Conservation (phyloP, 1,139 yeast genomes). For the Tardiomyces blankii region DNA sequence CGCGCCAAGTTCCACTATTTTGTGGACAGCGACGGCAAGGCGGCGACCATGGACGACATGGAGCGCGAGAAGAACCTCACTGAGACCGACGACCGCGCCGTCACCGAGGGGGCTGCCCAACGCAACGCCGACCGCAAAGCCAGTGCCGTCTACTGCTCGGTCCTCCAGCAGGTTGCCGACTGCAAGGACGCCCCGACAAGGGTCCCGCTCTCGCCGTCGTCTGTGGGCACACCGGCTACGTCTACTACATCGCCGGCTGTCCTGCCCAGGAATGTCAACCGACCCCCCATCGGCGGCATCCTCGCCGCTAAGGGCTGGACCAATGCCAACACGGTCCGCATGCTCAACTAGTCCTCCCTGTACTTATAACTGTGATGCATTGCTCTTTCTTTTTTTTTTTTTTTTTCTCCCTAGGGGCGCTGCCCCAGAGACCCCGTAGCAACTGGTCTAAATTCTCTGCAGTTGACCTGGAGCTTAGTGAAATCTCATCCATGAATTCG, state of each 20-base stretch:
- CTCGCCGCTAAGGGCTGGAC: conserved; percentile 63
- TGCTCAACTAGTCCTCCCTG: background rate
- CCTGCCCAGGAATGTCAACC: conserved; percentile 39
- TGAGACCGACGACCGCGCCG: background rate
- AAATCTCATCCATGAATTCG: no score
- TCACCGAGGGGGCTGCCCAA: background rate
- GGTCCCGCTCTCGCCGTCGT: conserved; percentile 51
- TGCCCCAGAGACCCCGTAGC: no score
- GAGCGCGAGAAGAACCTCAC: conserved; percentile 9
- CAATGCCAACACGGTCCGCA: conserved; percentile 30
- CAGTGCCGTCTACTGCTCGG: conserved; percentile 23
- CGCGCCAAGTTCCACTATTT: conserved; percentile 47
- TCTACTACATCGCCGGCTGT: conserved; percentile 57
- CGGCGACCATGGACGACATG: conserved; percentile 43
- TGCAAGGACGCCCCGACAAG: conserved; percentile 16
- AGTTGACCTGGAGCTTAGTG: no score
- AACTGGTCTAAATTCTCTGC: no score
- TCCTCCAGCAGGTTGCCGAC: conserved; percentile 44
- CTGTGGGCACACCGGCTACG: conserved; percentile 88
- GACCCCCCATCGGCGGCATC: conserved; percentile 52
- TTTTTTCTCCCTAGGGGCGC: no score
- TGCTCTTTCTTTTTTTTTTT: no score
- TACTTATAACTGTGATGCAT: no score
- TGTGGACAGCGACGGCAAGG: conserved; percentile 33
- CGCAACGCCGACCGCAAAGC: background rate